phyloP scores from a whole-genome alignment of 225 moss, liverwort and hornwort species.

The Anthoceros angustus region DNA sequence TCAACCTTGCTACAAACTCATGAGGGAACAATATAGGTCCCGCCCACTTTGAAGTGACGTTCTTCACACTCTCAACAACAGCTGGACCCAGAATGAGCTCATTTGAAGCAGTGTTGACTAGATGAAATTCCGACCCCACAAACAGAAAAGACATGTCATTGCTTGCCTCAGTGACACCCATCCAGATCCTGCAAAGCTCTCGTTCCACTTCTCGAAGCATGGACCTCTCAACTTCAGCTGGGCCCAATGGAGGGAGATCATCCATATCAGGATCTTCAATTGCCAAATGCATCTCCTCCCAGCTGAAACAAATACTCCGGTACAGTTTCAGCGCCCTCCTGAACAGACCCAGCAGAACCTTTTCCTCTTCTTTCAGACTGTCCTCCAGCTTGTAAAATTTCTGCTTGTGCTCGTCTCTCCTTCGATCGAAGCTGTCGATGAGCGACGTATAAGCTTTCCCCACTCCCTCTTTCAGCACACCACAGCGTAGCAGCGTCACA shows the following conservation, averaged over 20 bases:
- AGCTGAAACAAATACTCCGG: constrained; percentile 7
- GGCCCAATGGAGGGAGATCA: background rate
- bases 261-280: background rate
- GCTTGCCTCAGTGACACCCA: background rate
- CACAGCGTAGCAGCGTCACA: constrained; percentile 9
- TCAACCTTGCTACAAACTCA: background rate
- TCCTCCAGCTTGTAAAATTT: background rate
- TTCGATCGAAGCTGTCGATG: background rate
- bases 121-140: background rate
- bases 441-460: background rate
- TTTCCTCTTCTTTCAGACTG: constrained; percentile 6
- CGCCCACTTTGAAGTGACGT: background rate
- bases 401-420: background rate
- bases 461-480: constrained; percentile 3
- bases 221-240: too few species aligned
- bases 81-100: background rate
- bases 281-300: constrained; percentile 11
- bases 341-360: background rate
- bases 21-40: background rate
- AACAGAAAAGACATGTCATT: background rate
- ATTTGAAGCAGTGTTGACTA: background rate
- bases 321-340: background rate
- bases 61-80: background rate
- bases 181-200: background rate
- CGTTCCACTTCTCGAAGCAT: background rate